Percentiles rank a stretch among this genome's conserved stretches.
Evolutionary conservation across 192 early-diverging fungal species (phyloP).

Genomic region (Kappamyces sp.): DNA sequence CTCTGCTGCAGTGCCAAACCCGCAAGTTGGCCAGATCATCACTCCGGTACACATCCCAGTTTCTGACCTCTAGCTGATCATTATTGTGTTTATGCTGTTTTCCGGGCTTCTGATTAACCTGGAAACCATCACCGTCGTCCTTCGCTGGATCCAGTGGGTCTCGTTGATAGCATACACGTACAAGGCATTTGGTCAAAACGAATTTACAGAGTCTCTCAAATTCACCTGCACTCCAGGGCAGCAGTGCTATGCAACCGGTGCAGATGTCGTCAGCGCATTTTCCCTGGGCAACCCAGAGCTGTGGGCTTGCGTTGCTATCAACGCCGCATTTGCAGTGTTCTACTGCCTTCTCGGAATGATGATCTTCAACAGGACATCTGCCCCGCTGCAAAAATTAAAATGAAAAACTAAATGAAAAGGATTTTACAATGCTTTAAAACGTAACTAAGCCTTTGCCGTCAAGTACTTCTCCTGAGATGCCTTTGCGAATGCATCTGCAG

Average conservation of each 20-base stretch:
- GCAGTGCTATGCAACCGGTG: conserved; percentile 18
- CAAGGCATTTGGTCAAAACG: conserved; percentile 42
- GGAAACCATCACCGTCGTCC: conserved; percentile 30
- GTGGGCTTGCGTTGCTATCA: conserved; percentile 25
- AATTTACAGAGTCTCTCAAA: conserved; percentile 29
- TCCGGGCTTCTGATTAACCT: conserved; percentile 36
- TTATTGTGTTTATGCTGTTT: conserved; percentile 43
- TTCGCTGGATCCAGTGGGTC: conserved; percentile 34
- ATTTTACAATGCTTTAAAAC: too few relatives aligned
- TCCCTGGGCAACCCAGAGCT: conserved; percentile 12
- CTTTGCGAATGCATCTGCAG: conserved; percentile 11
- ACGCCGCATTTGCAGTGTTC: conserved; percentile 16
- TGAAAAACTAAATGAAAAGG: background rate
- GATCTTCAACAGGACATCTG: conserved; percentile 19
- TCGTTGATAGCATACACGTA: conserved; percentile 40
- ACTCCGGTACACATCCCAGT: conserved; percentile 16
- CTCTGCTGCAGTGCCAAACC: conserved; percentile 32
- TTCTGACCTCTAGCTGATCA: conserved; percentile 13
- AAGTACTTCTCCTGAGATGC: background rate
- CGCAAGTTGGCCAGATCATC: conserved; percentile 38
- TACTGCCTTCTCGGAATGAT: conserved; percentile 19
- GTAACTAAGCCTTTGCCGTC: too few relatives aligned
- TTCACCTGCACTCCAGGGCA: conserved; percentile 23
- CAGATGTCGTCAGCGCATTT: conserved; percentile 14
- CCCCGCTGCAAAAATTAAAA: conserved; percentile 26